Evolutionary conservation across 352 stramenopile genomes (phyloP), one percentile per base, ranked within the genome.

Genomic region (Phytopythium litorale): DNA sequence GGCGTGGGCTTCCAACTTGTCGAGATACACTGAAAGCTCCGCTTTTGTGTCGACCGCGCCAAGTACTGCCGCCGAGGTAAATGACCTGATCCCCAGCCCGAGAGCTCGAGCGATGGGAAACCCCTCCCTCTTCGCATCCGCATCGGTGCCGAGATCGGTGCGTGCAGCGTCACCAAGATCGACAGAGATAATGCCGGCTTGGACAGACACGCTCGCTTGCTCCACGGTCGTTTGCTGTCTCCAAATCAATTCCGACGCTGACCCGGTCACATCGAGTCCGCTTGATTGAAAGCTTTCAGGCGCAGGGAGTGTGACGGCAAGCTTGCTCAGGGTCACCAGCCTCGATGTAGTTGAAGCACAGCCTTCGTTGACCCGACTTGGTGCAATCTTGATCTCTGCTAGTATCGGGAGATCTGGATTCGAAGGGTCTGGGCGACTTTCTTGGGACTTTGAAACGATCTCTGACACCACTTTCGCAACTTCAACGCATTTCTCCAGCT

Each of bases 401-500:
- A 6, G 25, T 19, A 5, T 32, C 28, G 25, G 23, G 25, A 37
- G 28, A 0, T 15, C 15, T 54, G 13, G 0, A 13, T 15, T 23
- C 3, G 16, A 54, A 33, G 23, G 4, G 19, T 16, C 48, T 13
- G 5, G 4, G 3, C 21, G 13, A 8, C 32, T 12, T 57, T n/a
- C 32, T 13, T 45, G 7, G 33, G 11, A n/a, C 28, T 57, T 46
- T 30, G 18, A 21, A 2, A 43, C 7, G 16, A 57, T 21, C 45
- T 43, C 50, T 12, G 63, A 16, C 2, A 80, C 60, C 15, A 67
- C 58, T n/a, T 76, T 66, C 53, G 64, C 46, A 42, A 75, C 63
- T 30, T 70, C 63, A 25, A 65, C 32, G 62, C 68, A 73, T 30
- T 71, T 71, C 12, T 52, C 12, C 52, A 68, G 65, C 23, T 77